Evolutionary conservation across 75 land plant species (phyloP).

Genomic region (Cryptomeria japonica): DNA sequence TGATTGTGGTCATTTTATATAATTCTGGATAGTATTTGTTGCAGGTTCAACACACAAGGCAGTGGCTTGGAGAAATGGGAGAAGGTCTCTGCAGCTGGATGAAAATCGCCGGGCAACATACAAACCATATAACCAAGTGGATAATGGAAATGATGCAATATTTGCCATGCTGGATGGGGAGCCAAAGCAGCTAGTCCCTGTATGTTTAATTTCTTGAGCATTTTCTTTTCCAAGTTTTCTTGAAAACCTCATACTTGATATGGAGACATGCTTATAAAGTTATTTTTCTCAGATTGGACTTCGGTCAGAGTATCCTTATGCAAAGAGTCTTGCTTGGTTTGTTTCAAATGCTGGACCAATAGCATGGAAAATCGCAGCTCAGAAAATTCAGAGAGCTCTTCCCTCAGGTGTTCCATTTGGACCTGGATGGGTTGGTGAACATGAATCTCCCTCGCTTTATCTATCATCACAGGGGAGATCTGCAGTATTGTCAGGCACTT

Average conservation of each 20-base stretch:
- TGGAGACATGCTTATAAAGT: not conserved
- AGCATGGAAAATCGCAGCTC: slow-evolving; percentile 55
- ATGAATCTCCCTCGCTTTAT: slow-evolving; percentile 60
- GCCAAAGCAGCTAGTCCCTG: slow-evolving; percentile 64
- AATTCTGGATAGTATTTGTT: not conserved
- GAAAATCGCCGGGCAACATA: slow-evolving; percentile 80
- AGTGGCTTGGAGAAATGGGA: slow-evolving; percentile 49
- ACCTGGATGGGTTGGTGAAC: slow-evolving; percentile 77
- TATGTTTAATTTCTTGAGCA: slow-evolving; percentile 28
- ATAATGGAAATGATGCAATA: slow-evolving; percentile 43
- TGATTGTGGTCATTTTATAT: not conserved
- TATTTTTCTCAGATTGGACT: slow-evolving; percentile 47
- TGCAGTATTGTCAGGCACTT: not conserved
- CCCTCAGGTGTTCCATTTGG: slow-evolving; percentile 57
- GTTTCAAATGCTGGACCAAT: slow-evolving; percentile 41
- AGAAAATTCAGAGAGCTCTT: slow-evolving; percentile 44
- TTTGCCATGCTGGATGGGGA: slow-evolving; percentile 57
- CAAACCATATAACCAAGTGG: slow-evolving; percentile 40
- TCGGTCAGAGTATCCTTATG: slow-evolving; percentile 49
- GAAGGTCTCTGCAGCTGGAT: slow-evolving; percentile 52
- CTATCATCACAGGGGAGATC: slow-evolving; percentile 19
- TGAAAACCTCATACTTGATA: not conserved
- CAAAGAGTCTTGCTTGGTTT: slow-evolving; percentile 60
- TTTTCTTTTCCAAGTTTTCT: not conserved
- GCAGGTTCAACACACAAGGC: slow-evolving; percentile 35